These are phyloP conservation scores for Botrytis tulipae DNA, from an alignment of 2,329 filamentous ascomycete genomes.

Conservation along the genomic window DNA sequence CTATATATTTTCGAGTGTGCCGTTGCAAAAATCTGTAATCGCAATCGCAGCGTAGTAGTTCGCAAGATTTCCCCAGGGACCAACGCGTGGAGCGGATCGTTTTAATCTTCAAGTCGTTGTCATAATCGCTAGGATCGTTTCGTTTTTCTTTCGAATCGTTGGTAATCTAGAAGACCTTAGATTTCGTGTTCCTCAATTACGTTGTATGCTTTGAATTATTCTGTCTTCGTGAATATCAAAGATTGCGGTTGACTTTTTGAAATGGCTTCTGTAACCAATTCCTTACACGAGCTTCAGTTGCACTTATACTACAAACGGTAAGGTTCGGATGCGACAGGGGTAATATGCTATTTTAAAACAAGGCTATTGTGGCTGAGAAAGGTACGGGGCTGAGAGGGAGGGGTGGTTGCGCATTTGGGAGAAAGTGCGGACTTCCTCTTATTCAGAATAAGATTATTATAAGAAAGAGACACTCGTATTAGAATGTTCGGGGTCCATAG, in stretches of 20 bases:
- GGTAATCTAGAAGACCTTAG: too few species aligned
- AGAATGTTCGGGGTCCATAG: not conserved
- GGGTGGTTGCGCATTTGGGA: not conserved
- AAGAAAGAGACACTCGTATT: not conserved
- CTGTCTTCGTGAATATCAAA: not conserved
- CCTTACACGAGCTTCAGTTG: conserved; percentile 19
- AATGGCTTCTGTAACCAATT: conserved; percentile 19
- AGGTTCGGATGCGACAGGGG: conserved; percentile 2
- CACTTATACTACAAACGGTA: conserved; percentile 13
- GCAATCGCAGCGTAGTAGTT: conserved; percentile 22
- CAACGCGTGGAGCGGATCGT: conserved; percentile 22
- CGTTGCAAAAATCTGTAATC: conserved; percentile 14
- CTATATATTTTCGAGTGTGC: not conserved
- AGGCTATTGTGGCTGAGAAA: conserved; percentile 17
- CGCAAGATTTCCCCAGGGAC: conserved; percentile 10
- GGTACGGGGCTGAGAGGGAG: conserved; percentile 4
- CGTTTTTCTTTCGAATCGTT: not conserved
- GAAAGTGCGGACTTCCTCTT: not conserved
- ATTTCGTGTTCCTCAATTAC: not conserved
- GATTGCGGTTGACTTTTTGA: conserved; percentile 7
- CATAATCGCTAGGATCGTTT: conserved; percentile 22
- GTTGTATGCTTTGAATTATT: not conserved
- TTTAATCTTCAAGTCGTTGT: conserved; percentile 25
- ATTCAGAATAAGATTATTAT: not conserved
- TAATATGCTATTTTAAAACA: conserved; percentile 24